Percentiles rank a stretch among this genome's conserved stretches.
These are phyloP conservation scores for Epichloe aotearoae DNA, from an alignment of 2,329 filamentous ascomycete genomes.

Conservation along the genomic window DNA sequence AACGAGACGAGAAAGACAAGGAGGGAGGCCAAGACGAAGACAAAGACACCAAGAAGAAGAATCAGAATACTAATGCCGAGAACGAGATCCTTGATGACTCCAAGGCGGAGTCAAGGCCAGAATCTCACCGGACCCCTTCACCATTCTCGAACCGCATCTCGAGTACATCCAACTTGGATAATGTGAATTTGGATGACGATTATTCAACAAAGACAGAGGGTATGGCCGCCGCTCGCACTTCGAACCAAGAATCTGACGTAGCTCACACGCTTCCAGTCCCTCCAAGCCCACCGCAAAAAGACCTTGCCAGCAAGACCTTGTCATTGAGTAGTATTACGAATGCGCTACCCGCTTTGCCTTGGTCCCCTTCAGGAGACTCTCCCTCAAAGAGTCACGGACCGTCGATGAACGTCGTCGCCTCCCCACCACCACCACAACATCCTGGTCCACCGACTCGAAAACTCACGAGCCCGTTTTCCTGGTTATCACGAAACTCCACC, in stretches of 20 bases:
- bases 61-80: conserved; percentile 8
- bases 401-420: conserved; percentile 19
- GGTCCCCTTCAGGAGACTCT: conserved; percentile 46
- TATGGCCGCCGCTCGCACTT: conserved; percentile 9
- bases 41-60: conserved; percentile 5
- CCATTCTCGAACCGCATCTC: conserved; percentile 32
- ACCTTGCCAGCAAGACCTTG: conserved; percentile 39
- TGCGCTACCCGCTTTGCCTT: conserved; percentile 58
- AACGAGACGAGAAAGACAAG: not conserved
- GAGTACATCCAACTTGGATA: conserved; percentile 35
- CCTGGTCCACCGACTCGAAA: conserved; percentile 44
- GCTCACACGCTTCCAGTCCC: conserved; percentile 15
- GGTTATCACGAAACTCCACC: conserved; percentile 59
- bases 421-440: conserved; percentile 15
- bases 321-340: conserved; percentile 60
- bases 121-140: conserved; percentile 22
- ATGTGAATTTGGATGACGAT: conserved; percentile 56
- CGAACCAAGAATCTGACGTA: not conserved
- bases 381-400: conserved; percentile 31
- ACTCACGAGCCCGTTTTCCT: conserved; percentile 76
- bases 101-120: conserved; percentile 10
- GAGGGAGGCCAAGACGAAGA: not conserved
- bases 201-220: conserved; percentile 21
- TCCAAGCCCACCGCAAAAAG: conserved; percentile 21
- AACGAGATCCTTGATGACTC: conserved; percentile 6